Evolutionary conservation across 345 rosid genomes (phyloP).

Genomic region (Dimocarpus longan): DNA sequence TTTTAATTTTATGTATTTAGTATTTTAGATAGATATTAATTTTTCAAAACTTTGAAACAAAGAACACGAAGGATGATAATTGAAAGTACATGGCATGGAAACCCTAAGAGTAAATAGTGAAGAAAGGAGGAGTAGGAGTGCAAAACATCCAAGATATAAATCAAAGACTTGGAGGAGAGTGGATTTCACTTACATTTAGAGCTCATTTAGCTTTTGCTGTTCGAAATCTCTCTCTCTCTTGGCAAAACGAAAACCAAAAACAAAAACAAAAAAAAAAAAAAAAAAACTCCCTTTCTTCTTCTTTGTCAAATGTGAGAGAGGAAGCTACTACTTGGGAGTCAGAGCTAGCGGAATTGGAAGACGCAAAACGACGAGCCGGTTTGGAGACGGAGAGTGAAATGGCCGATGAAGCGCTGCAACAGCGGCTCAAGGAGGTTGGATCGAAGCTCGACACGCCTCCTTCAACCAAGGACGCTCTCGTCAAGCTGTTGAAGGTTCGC

Average conservation of each 20-base stretch:
- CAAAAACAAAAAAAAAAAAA: neutral
- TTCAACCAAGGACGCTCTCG: slow-evolving; percentile 67
- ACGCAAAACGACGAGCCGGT: slow-evolving; percentile 14
- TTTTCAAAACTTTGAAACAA: too few relatives aligned
- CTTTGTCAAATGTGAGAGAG: slow-evolving; percentile 7
- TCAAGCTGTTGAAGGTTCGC: slow-evolving; percentile 81
- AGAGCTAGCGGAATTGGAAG: slow-evolving; percentile 5
- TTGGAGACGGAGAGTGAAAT: slow-evolving; percentile 28
- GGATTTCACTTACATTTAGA: slow-evolving; percentile 33
- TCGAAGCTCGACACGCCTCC: slow-evolving; percentile 82
- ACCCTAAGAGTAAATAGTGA: neutral
- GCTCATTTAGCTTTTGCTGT: slow-evolving; percentile 39
- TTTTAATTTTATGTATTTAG: too few relatives aligned
- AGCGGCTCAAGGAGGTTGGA: slow-evolving; percentile 80
- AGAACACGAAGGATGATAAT: too few relatives aligned
- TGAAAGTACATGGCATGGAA: neutral
- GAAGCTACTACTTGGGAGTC: slow-evolving; percentile 5
- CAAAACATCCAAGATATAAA: neutral
- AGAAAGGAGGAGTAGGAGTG: neutral
- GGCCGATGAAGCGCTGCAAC: slow-evolving; percentile 66
- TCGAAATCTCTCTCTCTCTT: slow-evolving; percentile 27
- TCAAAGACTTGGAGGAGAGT: slow-evolving; percentile 6
- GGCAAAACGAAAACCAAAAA: slow-evolving; percentile 15
- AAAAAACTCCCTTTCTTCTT: slow-evolving; percentile 11
- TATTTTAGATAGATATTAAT: too few relatives aligned